These are phyloP conservation scores for Alternaria novae-zelandiae DNA, from an alignment of 2,329 filamentous ascomycete genomes.

Conservation along the genomic window DNA sequence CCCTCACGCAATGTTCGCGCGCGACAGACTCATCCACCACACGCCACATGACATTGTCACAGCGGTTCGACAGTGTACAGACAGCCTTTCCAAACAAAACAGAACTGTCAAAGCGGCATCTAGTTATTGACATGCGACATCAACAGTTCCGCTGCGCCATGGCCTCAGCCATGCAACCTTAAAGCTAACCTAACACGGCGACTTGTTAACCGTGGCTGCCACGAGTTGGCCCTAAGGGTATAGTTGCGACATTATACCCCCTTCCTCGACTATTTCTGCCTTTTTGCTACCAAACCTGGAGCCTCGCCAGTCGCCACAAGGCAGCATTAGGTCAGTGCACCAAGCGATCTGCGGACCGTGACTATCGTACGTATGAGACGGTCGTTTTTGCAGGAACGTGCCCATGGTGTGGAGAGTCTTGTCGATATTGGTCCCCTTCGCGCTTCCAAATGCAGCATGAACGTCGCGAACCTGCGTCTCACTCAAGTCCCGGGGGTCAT, in stretches of 20 bases:
- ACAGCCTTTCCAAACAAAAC: neutral
- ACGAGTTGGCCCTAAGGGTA: slow-evolving; percentile 17
- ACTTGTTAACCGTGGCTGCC: slow-evolving; percentile 7
- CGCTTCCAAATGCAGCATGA: slow-evolving; percentile 19
- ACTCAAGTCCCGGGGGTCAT: slow-evolving; percentile 3
- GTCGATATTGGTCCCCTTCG: slow-evolving; percentile 16
- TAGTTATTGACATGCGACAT: slow-evolving; percentile 25
- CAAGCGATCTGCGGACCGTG: slow-evolving; percentile 22
- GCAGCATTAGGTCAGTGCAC: slow-evolving; percentile 15
- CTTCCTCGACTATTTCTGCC: slow-evolving; percentile 14
- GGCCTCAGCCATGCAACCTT: slow-evolving; percentile 9
- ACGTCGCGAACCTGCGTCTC: slow-evolving; percentile 25
- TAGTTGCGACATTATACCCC: slow-evolving; percentile 29
- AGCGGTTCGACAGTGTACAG: neutral
- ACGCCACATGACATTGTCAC: neutral
- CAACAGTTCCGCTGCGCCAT: slow-evolving; percentile 11
- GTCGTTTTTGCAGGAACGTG: slow-evolving; percentile 27
- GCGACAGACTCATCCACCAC: neutral
- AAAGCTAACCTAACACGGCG: slow-evolving; percentile 17
- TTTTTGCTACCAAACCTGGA: slow-evolving; percentile 2
- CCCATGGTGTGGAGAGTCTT: slow-evolving; percentile 10
- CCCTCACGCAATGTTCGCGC: neutral
- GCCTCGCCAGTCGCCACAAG: slow-evolving; percentile 12
- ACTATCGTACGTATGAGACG: slow-evolving; percentile 28
- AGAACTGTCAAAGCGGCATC: slow-evolving; percentile 13